Conservation (phyloP, 2,329 filamentous ascomycete genomes). For the Madurella fahalii region DNA sequence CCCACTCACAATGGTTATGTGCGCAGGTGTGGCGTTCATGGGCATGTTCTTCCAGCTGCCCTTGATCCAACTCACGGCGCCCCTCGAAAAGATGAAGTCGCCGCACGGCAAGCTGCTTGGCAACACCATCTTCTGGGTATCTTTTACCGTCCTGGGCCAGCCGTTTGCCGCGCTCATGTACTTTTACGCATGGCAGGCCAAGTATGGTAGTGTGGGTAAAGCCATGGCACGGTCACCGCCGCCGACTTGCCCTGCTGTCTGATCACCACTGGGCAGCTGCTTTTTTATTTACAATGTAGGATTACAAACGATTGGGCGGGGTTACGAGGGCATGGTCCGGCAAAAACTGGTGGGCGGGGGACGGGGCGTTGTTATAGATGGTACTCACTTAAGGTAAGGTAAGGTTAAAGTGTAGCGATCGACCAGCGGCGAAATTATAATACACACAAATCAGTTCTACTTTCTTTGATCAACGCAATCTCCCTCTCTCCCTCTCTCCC, state of each 20-base stretch:
- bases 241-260: conserved; percentile 11
- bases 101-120: conserved; percentile 75
- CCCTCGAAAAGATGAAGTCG: conserved; percentile 73
- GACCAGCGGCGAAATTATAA: neutral
- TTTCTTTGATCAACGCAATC: neutral
- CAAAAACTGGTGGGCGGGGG: neutral
- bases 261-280: neutral
- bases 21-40: conserved; percentile 73
- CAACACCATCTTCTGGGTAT: conserved; percentile 94
- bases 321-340: no score
- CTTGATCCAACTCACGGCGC: conserved; percentile 74
- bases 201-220: conserved; percentile 79
- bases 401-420: neutral
- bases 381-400: no score
- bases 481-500: no score
- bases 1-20: neutral
- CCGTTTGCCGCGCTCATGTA: conserved; percentile 89
- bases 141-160: conserved; percentile 92
- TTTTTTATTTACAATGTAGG: neutral
- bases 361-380: neutral
- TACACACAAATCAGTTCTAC: no score
- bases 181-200: conserved; percentile 98
- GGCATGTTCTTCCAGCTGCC: conserved; percentile 95
- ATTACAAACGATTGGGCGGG: neutral
- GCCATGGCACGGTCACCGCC: conserved; percentile 1